Conservation (phyloP, 441 rosid genomes). For the Hura crepitans region DNA sequence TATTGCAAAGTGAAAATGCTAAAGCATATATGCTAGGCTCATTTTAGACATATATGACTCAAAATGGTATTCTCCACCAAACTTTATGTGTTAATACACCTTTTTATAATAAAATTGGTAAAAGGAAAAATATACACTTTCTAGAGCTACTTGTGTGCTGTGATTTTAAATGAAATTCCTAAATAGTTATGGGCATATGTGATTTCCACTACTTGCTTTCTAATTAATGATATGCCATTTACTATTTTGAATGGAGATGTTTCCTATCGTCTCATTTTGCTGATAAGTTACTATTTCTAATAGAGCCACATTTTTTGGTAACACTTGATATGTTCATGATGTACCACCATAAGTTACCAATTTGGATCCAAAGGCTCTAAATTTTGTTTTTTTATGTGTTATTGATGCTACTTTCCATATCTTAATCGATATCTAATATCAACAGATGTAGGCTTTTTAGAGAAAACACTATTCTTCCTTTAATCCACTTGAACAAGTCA, state of each 20-base stretch:
- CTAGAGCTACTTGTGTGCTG: no score
- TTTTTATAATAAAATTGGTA: background rate
- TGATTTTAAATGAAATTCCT: background rate
- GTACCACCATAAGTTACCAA: no score
- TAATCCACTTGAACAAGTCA: no score
- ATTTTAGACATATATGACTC: background rate
- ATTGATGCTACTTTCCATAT: no score
- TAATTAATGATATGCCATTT: background rate
- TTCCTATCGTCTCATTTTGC: no score
- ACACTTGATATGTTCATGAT: background rate
- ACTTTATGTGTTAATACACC: background rate
- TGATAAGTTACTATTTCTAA: background rate
- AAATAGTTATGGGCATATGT: background rate
- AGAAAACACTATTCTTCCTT: no score
- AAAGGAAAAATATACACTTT: background rate
- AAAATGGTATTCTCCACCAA: background rate
- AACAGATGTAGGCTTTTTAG: no score
- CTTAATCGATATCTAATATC: no score
- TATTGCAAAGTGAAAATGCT: conserved; percentile 17
- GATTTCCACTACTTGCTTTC: no score
- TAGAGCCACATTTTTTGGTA: background rate
- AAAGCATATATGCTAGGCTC: background rate
- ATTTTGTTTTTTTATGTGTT: no score
- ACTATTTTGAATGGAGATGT: no score
- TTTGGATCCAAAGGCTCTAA: no score